Conservation (phyloP, 2,329 filamentous ascomycete genomes). For the Curvularia lunata region DNA sequence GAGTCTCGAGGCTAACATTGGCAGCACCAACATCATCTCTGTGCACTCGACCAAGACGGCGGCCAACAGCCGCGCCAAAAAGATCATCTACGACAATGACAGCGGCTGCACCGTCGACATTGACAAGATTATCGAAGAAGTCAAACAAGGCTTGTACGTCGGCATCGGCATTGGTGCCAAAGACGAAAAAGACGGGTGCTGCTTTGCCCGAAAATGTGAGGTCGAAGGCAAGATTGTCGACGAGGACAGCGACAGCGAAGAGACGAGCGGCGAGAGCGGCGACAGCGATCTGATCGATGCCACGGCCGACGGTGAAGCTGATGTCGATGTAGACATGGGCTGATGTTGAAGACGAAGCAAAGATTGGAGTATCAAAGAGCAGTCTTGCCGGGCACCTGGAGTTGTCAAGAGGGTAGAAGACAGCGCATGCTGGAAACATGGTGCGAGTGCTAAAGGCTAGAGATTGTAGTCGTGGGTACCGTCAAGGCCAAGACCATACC, state of each 20-base stretch:
- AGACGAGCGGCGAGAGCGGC: conserved; percentile 7
- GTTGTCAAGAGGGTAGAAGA: conserved; percentile 2
- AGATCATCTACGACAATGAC: conserved; percentile 30
- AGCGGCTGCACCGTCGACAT: conserved; percentile 26
- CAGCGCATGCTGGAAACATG: neutral
- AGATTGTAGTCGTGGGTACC: neutral
- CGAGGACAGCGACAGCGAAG: conserved; percentile 28
- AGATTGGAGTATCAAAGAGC: conserved; percentile 6
- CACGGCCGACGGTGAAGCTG: neutral
- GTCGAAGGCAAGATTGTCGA: conserved; percentile 33
- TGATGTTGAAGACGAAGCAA: conserved; percentile 2
- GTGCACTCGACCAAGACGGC: conserved; percentile 27
- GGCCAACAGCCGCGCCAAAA: conserved; percentile 33
- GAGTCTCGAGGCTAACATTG: conserved; percentile 27
- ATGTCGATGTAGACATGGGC: conserved; percentile 17
- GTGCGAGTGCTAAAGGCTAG: neutral
- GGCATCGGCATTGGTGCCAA: conserved; percentile 31
- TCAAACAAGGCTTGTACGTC: conserved; percentile 28
- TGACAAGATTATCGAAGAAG: conserved; percentile 35
- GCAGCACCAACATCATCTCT: conserved; percentile 26
- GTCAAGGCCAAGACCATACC: neutral
- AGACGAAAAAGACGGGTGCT: conserved; percentile 15
- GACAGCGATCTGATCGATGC: conserved; percentile 14
- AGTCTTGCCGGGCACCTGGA: conserved; percentile 3
- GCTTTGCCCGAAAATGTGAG: conserved; percentile 34